Evolutionary conservation across 768 basidiomycete species (phyloP).

Genomic region (Gloeophyllum trabeum): DNA sequence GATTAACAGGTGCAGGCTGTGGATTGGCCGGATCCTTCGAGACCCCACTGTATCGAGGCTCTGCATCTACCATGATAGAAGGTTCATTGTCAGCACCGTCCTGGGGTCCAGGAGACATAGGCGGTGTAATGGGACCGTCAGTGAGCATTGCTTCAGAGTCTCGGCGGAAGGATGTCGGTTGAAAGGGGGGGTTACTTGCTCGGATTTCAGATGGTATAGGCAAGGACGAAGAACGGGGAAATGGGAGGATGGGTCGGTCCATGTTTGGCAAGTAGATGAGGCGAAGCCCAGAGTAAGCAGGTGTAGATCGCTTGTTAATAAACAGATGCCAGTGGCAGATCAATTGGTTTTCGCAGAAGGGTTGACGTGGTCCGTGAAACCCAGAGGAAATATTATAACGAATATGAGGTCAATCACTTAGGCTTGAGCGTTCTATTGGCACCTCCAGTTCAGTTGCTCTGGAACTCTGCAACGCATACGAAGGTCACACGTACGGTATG

Average conservation of each 20-base stretch:
- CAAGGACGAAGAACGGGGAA: background rate
- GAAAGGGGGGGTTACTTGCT: background rate
- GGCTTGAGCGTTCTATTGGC: too few species aligned
- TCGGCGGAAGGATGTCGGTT: constrained; percentile 13
- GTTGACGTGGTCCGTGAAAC: too few species aligned
- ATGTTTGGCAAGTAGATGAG: too few species aligned
- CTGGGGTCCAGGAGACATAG: constrained; percentile 44
- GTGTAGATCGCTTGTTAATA: too few species aligned
- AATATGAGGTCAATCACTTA: too few species aligned
- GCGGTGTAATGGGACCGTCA: constrained; percentile 62
- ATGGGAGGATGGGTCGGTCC: background rate
- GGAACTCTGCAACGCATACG: too few species aligned
- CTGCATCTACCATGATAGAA: constrained; percentile 25
- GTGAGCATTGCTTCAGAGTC: constrained; percentile 33
- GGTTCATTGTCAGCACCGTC: constrained; percentile 14
- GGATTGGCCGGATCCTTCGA: background rate
- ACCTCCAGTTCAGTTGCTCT: too few species aligned
- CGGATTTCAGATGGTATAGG: background rate
- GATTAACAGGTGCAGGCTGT: background rate
- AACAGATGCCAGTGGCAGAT: too few species aligned
- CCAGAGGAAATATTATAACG: too few species aligned
- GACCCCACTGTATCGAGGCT: constrained; percentile 24
- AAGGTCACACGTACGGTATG: too few species aligned
- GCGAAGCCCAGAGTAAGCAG: too few species aligned
- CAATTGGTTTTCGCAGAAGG: too few species aligned